A percentile compares a stretch with the other conserved stretches of the same genome.
Evolutionary conservation across 768 basidiomycete species (phyloP).

Genomic region (Suillus hirtellus): DNA sequence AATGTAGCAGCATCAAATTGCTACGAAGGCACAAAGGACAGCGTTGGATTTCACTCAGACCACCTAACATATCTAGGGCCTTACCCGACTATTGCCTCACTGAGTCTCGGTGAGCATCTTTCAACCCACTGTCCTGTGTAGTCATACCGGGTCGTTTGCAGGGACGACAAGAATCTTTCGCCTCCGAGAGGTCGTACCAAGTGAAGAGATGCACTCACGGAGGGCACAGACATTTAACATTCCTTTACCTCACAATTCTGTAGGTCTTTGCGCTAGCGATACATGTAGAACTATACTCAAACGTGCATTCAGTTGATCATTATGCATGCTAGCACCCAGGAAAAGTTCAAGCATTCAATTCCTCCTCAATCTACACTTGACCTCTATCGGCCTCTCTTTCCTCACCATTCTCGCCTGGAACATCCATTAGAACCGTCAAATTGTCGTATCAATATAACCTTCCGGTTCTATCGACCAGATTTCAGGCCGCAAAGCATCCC

Average conservation of each 20-base stretch:
- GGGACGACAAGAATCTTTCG: constrained; percentile 72
- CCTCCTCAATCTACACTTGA: constrained; percentile 74
- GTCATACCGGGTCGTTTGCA: constrained; percentile 25
- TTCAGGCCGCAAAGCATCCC: constrained; percentile 67
- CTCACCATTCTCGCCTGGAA: constrained; percentile 29
- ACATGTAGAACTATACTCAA: constrained; percentile 5
- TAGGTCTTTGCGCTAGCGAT: constrained; percentile 32
- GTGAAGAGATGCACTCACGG: constrained; percentile 55
- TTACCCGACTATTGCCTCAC: constrained; percentile 81
- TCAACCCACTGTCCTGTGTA: neutral
- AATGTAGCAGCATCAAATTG: constrained; percentile 88
- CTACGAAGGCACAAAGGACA: constrained; percentile 79
- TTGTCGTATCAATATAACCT: constrained; percentile 82
- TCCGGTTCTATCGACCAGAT: constrained; percentile 85
- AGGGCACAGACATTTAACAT: constrained; percentile 75
- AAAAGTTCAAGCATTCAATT: constrained; percentile 77
- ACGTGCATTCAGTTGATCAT: constrained; percentile 58
- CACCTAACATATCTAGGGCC: constrained; percentile 81
- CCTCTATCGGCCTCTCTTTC: constrained; percentile 62
- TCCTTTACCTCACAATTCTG: constrained; percentile 77
- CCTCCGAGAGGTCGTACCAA: constrained; percentile 74
- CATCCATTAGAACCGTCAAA: constrained; percentile 49
- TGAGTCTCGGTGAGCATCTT: constrained; percentile 64
- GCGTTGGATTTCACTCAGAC: constrained; percentile 82
- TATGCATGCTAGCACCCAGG: constrained; percentile 86